A percentile compares a stretch with the other conserved stretches of the same genome.
Evolutionary conservation across 768 basidiomycete species (phyloP).

Genomic region (Termitomyces bulborhizus): DNA sequence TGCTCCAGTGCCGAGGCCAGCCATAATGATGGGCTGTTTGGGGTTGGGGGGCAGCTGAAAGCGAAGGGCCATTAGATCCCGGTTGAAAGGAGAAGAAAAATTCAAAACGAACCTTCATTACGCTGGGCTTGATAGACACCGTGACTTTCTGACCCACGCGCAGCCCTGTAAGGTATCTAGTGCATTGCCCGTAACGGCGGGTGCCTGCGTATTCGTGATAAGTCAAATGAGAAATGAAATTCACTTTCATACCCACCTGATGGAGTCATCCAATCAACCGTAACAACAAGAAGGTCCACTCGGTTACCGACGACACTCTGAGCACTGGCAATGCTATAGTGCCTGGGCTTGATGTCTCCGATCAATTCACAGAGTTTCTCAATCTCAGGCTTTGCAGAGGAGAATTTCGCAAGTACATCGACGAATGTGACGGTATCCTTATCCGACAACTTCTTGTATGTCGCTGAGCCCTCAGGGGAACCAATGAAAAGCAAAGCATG

Average conservation of each 20-base stretch:
- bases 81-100: not conserved
- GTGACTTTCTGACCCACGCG: conserved; percentile 89
- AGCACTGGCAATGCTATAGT: conserved; percentile 96
- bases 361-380: conserved; percentile 84
- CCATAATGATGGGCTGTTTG: conserved; percentile 94
- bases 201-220: conserved; percentile 40
- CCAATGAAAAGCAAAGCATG: conserved; percentile 88
- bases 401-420: conserved; percentile 73
- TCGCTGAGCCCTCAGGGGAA: conserved; percentile 82
- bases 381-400: conserved; percentile 74
- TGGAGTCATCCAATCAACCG: conserved; percentile 89
- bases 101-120: conserved; percentile 78
- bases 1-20: conserved; percentile 95
- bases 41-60: conserved; percentile 73
- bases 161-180: conserved; percentile 84
- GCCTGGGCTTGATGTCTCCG: conserved; percentile 94
- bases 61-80: not conserved
- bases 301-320: conserved; percentile 93
- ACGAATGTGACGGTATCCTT: conserved; percentile 93
- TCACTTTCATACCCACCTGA: conserved; percentile 46
- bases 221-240: conserved; percentile 1
- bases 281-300: conserved; percentile 93
- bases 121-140: conserved; percentile 96
- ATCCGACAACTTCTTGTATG: conserved; percentile 94
- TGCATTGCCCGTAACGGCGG: conserved; percentile 88